Evolutionary conservation across 2,329 filamentous ascomycete genomes (phyloP), one percentile per base, ranked within the genome.

Genomic region (Talaromyces sp.): DNA sequence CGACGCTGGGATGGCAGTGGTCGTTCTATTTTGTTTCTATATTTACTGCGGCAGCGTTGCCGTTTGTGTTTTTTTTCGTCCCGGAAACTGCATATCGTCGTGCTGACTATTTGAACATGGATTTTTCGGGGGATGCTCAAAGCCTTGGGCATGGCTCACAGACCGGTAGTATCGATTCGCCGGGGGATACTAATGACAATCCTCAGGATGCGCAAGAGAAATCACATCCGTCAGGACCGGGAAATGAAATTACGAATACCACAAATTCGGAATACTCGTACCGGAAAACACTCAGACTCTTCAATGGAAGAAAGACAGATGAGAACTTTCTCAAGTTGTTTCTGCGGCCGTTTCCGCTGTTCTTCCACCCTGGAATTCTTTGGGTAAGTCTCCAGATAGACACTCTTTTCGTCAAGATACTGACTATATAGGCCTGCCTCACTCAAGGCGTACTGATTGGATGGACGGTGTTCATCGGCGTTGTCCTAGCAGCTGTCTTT

Each of bases 391-490:
- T 19, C 7, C 15, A 29, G 5, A 25, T 25, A 29, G 3, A 17
- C 15, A 6, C 3, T 49, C n/a, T 38, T 47, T 3, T 22, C n/a
- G 25, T 61, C 5, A n/a, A 27, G 49, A 10, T 60, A 58, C 64
- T 63, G 25, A 64, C 53, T 17, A 27, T 10, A 27, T 40, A 79
- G 78, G 84, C 85, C 17, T 88, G 85, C 72, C 82, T 97, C 3
- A 91, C 93, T 59, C 93, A 97, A 82, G 93, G 93, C 17, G 87
- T 91, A 4, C 87, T 97, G 73, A 97, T 97, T 72, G 94, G 93
- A 69, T 98, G 94, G 93, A 96, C 93, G 1, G 91, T 97, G 17
- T 92, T 97, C 73, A 94, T 96, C 69, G 91, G 91, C 65, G 89
- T 95, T 67, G 88, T 95, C 69, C 81, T 96, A 54, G 90, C 89